Evolutionary conservation across 2,329 filamentous ascomycete species (phyloP).

Genomic region (Pyrenochaeta sp.): DNA sequence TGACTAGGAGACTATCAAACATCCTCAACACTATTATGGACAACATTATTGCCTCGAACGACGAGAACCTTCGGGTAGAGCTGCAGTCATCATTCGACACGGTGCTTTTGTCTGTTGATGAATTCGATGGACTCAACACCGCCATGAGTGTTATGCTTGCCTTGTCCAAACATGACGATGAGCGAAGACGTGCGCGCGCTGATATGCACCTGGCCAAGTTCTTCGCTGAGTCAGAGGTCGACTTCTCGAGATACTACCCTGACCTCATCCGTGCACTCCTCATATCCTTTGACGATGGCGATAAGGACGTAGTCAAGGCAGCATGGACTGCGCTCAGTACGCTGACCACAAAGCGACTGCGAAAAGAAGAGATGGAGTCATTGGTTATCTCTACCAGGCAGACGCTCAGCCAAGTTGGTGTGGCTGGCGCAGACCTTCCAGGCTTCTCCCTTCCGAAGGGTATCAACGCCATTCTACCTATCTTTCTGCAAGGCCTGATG

Average conservation of each 20-base stretch:
- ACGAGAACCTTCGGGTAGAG: constrained; percentile 77
- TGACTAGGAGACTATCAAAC: constrained; percentile 87
- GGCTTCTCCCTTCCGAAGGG: constrained; percentile 94
- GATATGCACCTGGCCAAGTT: constrained; percentile 85
- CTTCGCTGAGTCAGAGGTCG: constrained; percentile 80
- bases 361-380: constrained; percentile 98
- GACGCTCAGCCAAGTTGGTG: constrained; percentile 86
- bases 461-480: constrained; percentile 93
- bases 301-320: constrained; percentile 84
- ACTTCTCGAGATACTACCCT: constrained; percentile 95
- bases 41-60: constrained; percentile 80
- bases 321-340: constrained; percentile 87
- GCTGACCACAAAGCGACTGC: constrained; percentile 81
- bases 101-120: constrained; percentile 90
- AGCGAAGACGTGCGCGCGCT: constrained; percentile 80
- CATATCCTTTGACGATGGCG: constrained; percentile 89
- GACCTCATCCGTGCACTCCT: constrained; percentile 91
- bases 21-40: constrained; percentile 96
- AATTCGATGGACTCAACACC: constrained; percentile 93
- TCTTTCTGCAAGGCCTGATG: constrained; percentile 97
- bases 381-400: constrained; percentile 87
- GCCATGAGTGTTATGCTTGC: constrained; percentile 92
- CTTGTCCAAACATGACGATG: constrained; percentile 91
- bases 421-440: constrained; percentile 81
- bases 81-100: constrained; percentile 85